Evolutionary conservation across 176 grass and related monocot species (phyloP).

Genomic region (Miscanthus lutarioriparius): DNA sequence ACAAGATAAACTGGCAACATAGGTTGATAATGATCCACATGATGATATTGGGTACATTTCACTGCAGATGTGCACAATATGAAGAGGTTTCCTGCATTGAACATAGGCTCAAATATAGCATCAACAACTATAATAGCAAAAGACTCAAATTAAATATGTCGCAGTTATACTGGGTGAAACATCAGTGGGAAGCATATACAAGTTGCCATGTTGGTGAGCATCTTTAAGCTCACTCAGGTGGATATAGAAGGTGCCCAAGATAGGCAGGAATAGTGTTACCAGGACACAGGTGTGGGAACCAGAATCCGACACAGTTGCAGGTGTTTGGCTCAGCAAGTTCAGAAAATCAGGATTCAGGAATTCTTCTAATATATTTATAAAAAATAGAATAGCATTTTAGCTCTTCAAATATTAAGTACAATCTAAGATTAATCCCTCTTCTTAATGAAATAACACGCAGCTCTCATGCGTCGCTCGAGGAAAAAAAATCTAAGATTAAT

Average conservation of each 20-base stretch:
- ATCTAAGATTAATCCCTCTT: not conserved
- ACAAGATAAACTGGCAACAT: slow-evolving; percentile 53
- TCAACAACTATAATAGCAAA: not conserved
- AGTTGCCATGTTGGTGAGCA: not conserved
- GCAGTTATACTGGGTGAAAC: not conserved
- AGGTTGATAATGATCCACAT: slow-evolving; percentile 48
- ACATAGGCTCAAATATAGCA: slow-evolving; percentile 6
- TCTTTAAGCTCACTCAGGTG: slow-evolving; percentile 5
- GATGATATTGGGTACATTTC: slow-evolving; percentile 57
- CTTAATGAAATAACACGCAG: not conserved
- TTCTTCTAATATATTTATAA: not conserved
- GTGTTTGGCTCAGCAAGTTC: not conserved
- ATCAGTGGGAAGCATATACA: not conserved
- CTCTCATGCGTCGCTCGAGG: not conserved
- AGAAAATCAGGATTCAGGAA: not conserved
- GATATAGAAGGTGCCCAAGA: not conserved
- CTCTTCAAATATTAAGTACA: not conserved
- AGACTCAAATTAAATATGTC: slow-evolving; percentile 3
- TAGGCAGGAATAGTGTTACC: not conserved
- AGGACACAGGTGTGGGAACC: not conserved
- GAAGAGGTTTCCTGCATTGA: slow-evolving; percentile 50
- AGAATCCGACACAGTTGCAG: not conserved
- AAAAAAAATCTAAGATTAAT: not conserved
- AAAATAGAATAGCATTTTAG: not conserved
- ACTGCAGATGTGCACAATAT: slow-evolving; percentile 59